Evolutionary conservation across 2,329 filamentous ascomycete genomes (phyloP), one percentile per base, ranked within the genome.

Genomic region (Fusarium newnesense): DNA sequence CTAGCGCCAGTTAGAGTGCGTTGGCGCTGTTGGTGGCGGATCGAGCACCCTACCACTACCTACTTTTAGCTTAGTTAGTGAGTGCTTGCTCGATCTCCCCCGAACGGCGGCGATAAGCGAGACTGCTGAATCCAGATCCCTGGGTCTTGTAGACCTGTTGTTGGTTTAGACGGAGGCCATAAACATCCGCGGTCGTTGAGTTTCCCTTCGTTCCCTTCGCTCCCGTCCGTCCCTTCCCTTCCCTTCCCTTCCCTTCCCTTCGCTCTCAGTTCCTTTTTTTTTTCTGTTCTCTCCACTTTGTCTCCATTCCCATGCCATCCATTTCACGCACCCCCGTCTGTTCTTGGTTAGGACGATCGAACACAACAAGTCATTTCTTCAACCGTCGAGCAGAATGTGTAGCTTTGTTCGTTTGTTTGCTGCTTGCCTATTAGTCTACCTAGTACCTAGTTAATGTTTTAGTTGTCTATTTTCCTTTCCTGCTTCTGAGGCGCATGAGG

Each of bases 91-190:
- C 66, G 70, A 74, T 70, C 72, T 67, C 69, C 68, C 61, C 67
- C 61, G 57, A 73, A 68, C 61, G 69, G 59, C 78, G 78, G 57
- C 78, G 78, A 80, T 80, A 79, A 80, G 79, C 79, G 78, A 80
- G 76, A 70, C 67, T 68, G 69, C 75, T 78, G 73, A 69, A 75
- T 65, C 78, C 79, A 80, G 79, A 80, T 79, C 78, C 70, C 73
- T 77, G 79, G 78, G 77, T 75, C 75, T 60, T 44, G 44, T 61
- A 50, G 32, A n/a, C 21, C 30, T 68, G 43, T 24, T 47, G 28
- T 42, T 37, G 40, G 44, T 34, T 61, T 44, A 37, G 58, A 36
- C 53, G 49, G 64, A 44, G 60, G 58, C 44, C 57, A 58, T 64
- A 36, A 39, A 57, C 65, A 63, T 61, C 40, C 40, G 64, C 42